Evolutionary conservation across 192 early-diverging fungal species (phyloP).

Genomic region (Haplosporangium gracile): DNA sequence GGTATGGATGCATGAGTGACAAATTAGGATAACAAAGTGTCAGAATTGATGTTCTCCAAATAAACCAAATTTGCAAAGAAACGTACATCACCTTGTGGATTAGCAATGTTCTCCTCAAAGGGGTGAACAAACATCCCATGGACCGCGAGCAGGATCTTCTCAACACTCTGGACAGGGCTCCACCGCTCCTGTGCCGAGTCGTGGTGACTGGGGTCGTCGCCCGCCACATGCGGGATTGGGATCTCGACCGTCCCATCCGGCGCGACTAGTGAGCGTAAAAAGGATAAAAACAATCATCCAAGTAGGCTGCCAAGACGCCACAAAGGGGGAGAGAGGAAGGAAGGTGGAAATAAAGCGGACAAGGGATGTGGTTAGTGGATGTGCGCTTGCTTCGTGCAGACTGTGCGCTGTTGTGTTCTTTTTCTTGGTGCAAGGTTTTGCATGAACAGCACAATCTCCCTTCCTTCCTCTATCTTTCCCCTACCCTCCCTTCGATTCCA

Average conservation of each 20-base stretch:
- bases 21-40: neutral
- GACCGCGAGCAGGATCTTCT: constrained; percentile 12
- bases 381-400: neutral
- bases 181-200: constrained; percentile 74
- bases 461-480: neutral
- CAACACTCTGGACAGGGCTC: constrained; percentile 80
- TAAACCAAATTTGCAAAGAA: neutral
- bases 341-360: neutral
- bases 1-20: neutral
- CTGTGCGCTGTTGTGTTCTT: neutral
- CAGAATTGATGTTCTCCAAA: neutral
- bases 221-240: constrained; percentile 95
- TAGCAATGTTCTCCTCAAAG: neutral
- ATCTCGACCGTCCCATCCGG: constrained; percentile 93
- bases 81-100: neutral
- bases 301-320: neutral
- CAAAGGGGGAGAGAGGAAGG: neutral
- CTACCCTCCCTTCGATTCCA: neutral
- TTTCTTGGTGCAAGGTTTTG: neutral
- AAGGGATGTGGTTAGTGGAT: neutral
- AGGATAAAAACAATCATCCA: neutral
- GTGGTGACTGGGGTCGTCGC: constrained; percentile 91
- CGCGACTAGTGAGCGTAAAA: neutral
- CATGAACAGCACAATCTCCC: too few relatives aligned
- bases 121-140: neutral